Evolutionary conservation across 371 early-diverging fungal species (phyloP), one percentile per base, ranked within the genome.

Genomic region (Mucor indicus): DNA sequence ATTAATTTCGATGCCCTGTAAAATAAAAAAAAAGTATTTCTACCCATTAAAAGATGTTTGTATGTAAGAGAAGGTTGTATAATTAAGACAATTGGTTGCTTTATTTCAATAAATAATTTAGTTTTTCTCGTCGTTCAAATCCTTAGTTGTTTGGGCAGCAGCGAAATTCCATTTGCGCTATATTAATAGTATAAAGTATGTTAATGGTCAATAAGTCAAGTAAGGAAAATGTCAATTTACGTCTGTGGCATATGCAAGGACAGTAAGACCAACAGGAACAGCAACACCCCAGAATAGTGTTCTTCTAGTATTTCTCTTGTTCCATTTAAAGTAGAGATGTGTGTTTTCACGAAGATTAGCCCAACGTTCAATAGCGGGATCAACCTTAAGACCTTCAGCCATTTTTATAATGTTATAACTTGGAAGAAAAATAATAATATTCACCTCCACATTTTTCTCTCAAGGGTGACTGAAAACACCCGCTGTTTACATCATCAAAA

Each of bases 1-100:
- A 88, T 96, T 62, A 93, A 96, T 60, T 93, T 94, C 72, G 94
- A 95, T 56, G 95, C 92, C 0, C 67, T 95, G 43, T 93, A 73
- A 75, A 35, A n/a, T n/a, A n/a, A n/a, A n/a, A n/a, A n/a, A n/a
- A n/a, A n/a, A n/a, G n/a, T n/a, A n/a, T n/a, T n/a, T n/a, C n/a
- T n/a, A n/a, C n/a, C n/a, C n/a, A n/a, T n/a, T n/a, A n/a, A n/a
- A n/a, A n/a, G n/a, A n/a, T n/a, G n/a, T n/a, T n/a, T n/a, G n/a
- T n/a, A n/a, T n/a, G n/a, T n/a, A n/a, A n/a, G n/a, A n/a, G n/a
- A n/a, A n/a, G n/a, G n/a, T n/a, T n/a, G n/a, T n/a, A n/a, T n/a
- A n/a, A n/a, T n/a, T n/a, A n/a, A n/a, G n/a, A n/a, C n/a, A n/a
- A n/a, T n/a, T n/a, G n/a, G n/a, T n/a, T n/a, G n/a, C n/a, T n/a